Evolutionary conservation across 441 rosid species (phyloP), one percentile per base, ranked within the genome.

Genomic region (Monsonia emarginata): DNA sequence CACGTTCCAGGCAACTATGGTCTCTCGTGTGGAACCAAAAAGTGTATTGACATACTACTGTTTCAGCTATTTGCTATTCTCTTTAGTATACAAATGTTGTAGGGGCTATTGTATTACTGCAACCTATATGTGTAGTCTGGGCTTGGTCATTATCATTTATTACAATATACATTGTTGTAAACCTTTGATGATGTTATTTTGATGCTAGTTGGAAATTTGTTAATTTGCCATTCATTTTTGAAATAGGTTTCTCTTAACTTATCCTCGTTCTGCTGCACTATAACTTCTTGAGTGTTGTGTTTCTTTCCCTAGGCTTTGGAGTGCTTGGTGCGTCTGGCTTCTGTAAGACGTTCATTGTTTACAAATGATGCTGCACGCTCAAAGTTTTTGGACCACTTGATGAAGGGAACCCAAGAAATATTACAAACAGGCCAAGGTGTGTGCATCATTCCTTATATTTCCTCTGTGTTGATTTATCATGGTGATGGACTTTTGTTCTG

Each of bases 321-420:
- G 81, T 91, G 99, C 83, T 83, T 91, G 86, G 99, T 95, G 64
- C 88, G 98, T 64, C 80, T 91, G 58, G 98, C 99, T 60, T 95
- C 98, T 61, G 96, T 90, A 22, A 84, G 98, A 24, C 95, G 97
- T 61, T 88, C 99, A 76, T 79, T 90, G 80, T 95, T 91, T 80
- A 80, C 91, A 52, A 90, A 81, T 75, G 98, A 95, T 60, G 85
- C 79, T 61, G 77, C 96, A 48, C 98, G 98, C 59, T 84, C 98
- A 36, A 88, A 79, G 76, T 95, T 95, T 61, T 72, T 95, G 82
- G 99, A 89, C 26, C 98, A 91, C 79, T 68, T 95, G 72, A 91
- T 95, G 92, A 90, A 95, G 2, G 97, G 97, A 79, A 91, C 96
- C 60, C 90, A 80, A 81, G 99, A 95, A 76, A 91, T 95, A 74